Evolutionary conservation across 2,329 filamentous ascomycete species (phyloP), one percentile per base, ranked within the genome.

Genomic region (Cordyceps tenuipes): DNA sequence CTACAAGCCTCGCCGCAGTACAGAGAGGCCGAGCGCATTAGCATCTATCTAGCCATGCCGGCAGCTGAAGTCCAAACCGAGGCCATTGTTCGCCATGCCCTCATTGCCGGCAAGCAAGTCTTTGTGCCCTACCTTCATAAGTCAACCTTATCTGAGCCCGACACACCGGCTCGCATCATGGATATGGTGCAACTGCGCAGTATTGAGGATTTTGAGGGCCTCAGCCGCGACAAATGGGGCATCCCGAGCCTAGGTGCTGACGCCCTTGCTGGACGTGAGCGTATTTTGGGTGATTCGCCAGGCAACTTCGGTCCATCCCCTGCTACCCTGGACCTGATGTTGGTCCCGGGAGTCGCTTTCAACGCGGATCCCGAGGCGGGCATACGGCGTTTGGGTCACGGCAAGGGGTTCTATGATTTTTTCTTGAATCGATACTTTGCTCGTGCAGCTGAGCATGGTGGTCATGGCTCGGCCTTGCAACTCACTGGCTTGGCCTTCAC

Each of bases 371-470:
- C 74, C 12, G 73, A 73, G 26, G 78, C 78, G 3, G 77, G 76
- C 13, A 82, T 94, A 62, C 83, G 87, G 65, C 83, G 94, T 66
- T 81, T 97, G 21, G 94, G 94, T 46, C 94, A 99, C 73, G 94
- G 94, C 60, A 96, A 91, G 73, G 94, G 94, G 36, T 99, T 96
- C 76, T 99, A 99, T 78, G 94, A 99, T 76, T 89, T 86, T 72
- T 99, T 96, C 73, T 76, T 99, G 70, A 84, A 87, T 68, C 84
- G 87, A 66, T 96, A 92, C 68, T 71, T 76, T 57, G 70, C 81
- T 71, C 80, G 73, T 72, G 62, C 68, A 31, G 71, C 73, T 52
- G 69, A 70, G 59, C 68, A 70, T 47, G 70, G 69, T 43, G 68
- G 68, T 47, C 65, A 70, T 36, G 67, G 71, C 56, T 69, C 70